Base-by-base conservation (phyloP, 2,329 filamentous ascomycete species). In the Bipolaris victoriae region DNA sequence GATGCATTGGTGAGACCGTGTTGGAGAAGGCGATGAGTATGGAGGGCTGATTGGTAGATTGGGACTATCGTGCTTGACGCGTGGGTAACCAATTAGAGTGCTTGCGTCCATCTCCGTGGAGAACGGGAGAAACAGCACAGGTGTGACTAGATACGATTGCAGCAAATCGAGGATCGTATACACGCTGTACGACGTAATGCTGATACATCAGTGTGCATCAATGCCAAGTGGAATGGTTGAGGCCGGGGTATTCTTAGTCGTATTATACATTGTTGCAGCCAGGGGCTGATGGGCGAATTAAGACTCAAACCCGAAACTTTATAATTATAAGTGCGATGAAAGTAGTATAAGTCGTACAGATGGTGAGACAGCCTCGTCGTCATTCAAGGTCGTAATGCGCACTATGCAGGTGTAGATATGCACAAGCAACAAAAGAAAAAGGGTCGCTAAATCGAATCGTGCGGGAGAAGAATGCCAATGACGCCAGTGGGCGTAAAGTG, bases 341-440 rank as follows among this genome's bases (percentile, higher is more conserved):
- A 40, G 40, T 33, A 45, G 29, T 31, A 37, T 29, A 40, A 55
- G 40, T 51, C 40, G 33, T 51, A 29, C 31, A n/a, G 18, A n/a
- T 29, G n/a, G 45, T 18, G 39, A 40, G 20, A 16, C 47, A 44
- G 24, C 40, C 47, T 44, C 11, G 15, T 40, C 31, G n/a, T 44
- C 16, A 45, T 45, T 24, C 22, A 33, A 29, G 33, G 47, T 43
- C 33, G 33, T 55, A 20, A 51, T 51, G 45, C 22, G 16, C 15
- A 18, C 22, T 16, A 35, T 36, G 29, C 35, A 29, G 16, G 35
- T 51, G 39, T 31, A 22, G 24, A 44, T 18, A 43, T 40, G 20
- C 46, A 39, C n/a, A 24, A 36, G 13, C 16, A 33, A 37, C 11
- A 54, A 55, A 55, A 55, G 39, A 45, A 51, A 51, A 24, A 24